Conservation (phyloP, 1,139 yeast genomes). For the Zygosaccharomyces pseudobailii region DNA sequence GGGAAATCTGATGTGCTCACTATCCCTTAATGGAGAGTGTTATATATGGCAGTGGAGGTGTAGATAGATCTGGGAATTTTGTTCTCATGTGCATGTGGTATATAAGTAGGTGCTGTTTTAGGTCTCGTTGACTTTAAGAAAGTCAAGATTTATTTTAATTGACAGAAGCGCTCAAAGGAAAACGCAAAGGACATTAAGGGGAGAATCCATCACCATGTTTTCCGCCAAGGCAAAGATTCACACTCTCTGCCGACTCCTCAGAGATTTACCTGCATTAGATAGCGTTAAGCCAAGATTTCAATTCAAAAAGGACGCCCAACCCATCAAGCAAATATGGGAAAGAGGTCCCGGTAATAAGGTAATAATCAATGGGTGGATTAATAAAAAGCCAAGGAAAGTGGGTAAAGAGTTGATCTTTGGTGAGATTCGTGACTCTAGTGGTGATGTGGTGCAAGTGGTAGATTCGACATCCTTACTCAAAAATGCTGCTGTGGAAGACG, state of each 20-base stretch:
- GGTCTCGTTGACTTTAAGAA: background rate
- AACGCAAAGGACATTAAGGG: background rate
- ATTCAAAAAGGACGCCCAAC: constrained; percentile 42
- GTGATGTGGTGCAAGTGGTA: constrained; percentile 62
- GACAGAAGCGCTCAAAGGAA: too few species aligned
- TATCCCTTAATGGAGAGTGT: constrained; percentile 41
- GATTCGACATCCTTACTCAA: constrained; percentile 45
- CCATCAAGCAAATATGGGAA: constrained; percentile 27
- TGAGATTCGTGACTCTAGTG: constrained; percentile 65
- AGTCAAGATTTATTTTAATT: background rate
- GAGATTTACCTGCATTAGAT: constrained; percentile 10
- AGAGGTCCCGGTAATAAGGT: constrained; percentile 6
- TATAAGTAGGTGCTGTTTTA: background rate
- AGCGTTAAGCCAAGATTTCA: constrained; percentile 13
- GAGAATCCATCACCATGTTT: background rate
- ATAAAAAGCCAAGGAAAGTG: constrained; percentile 62
- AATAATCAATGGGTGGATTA: constrained; percentile 67
- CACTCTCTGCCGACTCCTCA: constrained; percentile 7
- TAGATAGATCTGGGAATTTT: background rate
- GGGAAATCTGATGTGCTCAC: constrained; percentile 41
- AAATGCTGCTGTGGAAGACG: constrained; percentile 62
- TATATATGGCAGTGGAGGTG: constrained; percentile 25
- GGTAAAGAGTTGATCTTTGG: constrained; percentile 60
- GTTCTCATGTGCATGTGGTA: background rate
- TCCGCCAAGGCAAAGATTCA: constrained; percentile 3